Evolutionary conservation across 139 green algal species (phyloP), one percentile per base, ranked within the genome.

Genomic region (Micractinium sp.): DNA sequence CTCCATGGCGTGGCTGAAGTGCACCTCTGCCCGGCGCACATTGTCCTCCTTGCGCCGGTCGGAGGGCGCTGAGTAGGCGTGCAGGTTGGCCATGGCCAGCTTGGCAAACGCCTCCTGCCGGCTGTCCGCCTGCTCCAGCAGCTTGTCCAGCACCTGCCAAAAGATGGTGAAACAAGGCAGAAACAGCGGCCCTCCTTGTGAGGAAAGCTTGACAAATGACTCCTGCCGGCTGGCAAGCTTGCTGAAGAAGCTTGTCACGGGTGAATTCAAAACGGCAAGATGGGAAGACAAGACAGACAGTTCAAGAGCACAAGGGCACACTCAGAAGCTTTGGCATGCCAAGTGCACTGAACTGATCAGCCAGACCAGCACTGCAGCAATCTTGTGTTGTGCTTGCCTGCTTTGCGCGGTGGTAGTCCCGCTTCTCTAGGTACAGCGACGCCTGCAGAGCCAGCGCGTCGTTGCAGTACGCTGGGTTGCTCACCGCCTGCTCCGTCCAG

Each of bases 371-470:
- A 25, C 63, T n/a, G 63, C 63, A 56, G 47, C 63, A n/a, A 73
- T 20, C 63, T 29, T 2, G 12, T 15, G 2, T 7, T 15, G 3
- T 16, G 29, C 78, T 4, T 38, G 71, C 85, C 73, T 92, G 85
- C 41, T 95, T 94, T 22, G 92, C 93, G 63, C 91, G 77, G 31
- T 90, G 47, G 61, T 89, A 94, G 80, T 95, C 92, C 67, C 92
- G 79, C 33, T 90, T 85, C 53, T 97, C 94, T 63, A 97, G 77
- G 92, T 97, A 86, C 88, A 98, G 90, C 80, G 87, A 82, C 0
- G 91, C 95, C 91, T 95, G 84, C 69, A 98, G 83, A 3, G 94
- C 92, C 61, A 96, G 92, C 19, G 95, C 95, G 80, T 98, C 95
- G 0, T 87, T 74, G 25, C 92, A 85, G 63, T 92, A 63, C 7